Evolutionary conservation across 73 alveolate genomes (phyloP).

Genomic region (Symbiodinium pilosum): DNA sequence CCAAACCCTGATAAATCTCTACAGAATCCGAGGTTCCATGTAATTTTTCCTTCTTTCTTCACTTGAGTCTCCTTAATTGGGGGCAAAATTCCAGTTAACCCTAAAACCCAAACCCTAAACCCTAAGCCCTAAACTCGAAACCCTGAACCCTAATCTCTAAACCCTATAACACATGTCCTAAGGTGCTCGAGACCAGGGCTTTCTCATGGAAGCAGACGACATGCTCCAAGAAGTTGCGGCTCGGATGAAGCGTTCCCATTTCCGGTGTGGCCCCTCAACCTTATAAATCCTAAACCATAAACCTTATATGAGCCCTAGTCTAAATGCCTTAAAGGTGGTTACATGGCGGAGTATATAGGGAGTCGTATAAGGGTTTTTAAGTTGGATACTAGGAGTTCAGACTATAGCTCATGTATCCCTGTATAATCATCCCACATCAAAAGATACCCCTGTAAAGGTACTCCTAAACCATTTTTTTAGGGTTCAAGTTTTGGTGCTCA

Average conservation of each 20-base stretch:
- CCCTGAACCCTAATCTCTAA: background rate
- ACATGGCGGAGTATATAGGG: background rate
- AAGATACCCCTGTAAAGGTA: too few species aligned
- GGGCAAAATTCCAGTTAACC: background rate
- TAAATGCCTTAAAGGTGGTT: too few species aligned
- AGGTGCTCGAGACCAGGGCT: background rate
- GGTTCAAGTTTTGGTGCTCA: too few species aligned
- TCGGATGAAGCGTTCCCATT: too few species aligned
- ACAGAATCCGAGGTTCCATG: too few species aligned
- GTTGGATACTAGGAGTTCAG: background rate
- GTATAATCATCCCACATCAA: too few species aligned
- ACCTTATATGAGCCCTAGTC: background rate
- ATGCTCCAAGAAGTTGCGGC: background rate
- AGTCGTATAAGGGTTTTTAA: background rate
- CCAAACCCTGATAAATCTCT: too few species aligned
- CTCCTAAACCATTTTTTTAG: too few species aligned
- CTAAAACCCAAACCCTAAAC: background rate
- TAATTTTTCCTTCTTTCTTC: too few species aligned
- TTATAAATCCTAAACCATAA: background rate
- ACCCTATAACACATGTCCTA: background rate
- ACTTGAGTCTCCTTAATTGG: too few species aligned
- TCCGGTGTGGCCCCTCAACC: too few species aligned
- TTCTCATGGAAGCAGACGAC: background rate
- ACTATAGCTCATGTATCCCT: too few species aligned
- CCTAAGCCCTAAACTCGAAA: background rate